Percentiles rank a stretch among this genome's conserved stretches.
These are phyloP conservation scores for Vigna reflexopilosa DNA, from an alignment of 306 rosid genomes.

Conservation along the genomic window DNA sequence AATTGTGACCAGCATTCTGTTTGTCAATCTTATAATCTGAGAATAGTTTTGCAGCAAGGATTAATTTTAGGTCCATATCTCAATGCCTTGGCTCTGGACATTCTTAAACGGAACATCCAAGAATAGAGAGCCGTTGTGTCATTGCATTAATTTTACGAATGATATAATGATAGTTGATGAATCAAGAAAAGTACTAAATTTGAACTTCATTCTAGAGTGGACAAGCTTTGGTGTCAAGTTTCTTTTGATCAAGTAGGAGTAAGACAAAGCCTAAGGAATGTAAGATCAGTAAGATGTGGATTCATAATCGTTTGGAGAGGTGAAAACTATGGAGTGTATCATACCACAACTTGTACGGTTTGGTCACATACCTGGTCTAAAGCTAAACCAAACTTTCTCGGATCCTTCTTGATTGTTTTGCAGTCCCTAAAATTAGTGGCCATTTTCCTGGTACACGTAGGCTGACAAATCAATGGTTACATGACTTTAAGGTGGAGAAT, in stretches of 20 bases:
- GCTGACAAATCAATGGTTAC: conserved; percentile 14
- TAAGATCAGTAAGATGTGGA: background rate
- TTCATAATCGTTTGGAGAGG: conserved; percentile 2
- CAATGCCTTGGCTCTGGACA: conserved; percentile 9
- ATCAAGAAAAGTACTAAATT: conserved; percentile 8
- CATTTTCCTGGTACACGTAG: background rate
- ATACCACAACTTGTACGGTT: background rate
- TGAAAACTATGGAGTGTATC: background rate
- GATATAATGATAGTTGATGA: background rate
- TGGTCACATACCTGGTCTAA: background rate
- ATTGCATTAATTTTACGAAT: background rate
- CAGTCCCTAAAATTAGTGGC: conserved; percentile 3
- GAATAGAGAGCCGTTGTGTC: background rate
- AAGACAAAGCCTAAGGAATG: conserved; percentile 3
- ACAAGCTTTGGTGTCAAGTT: conserved; percentile 2
- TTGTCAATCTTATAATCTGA: background rate
- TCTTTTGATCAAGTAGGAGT: background rate
- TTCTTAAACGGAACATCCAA: background rate
- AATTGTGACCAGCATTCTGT: background rate
- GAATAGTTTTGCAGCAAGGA: background rate
- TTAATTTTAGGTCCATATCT: background rate
- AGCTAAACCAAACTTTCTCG: conserved; percentile 11
- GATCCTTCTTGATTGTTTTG: background rate
- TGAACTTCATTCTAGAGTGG: conserved; percentile 1
- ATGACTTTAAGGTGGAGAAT: conserved; percentile 18